These are phyloP conservation scores for Colletotrichum noveboracense DNA, from an alignment of 2,329 filamentous ascomycete genomes.

Conservation along the genomic window DNA sequence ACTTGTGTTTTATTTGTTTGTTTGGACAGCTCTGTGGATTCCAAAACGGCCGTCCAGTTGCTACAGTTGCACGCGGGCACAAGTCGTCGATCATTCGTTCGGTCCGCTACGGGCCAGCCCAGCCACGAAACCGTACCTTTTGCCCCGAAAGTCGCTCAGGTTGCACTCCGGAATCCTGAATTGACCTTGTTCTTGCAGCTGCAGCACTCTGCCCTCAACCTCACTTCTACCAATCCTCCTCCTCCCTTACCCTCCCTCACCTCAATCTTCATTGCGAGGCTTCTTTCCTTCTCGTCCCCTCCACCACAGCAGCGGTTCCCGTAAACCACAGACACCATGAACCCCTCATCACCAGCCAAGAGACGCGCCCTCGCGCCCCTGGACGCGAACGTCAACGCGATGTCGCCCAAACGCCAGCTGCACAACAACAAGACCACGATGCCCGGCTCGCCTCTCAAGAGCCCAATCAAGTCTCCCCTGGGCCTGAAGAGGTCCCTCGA, in stretches of 20 bases:
- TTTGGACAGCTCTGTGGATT: slow-evolving; percentile 4
- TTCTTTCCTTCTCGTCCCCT: background rate
- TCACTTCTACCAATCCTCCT: background rate
- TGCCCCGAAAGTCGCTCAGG: background rate
- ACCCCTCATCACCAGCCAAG: slow-evolving; percentile 44
- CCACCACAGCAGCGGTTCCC: background rate
- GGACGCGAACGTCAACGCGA: slow-evolving; percentile 54
- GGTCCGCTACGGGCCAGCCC: background rate
- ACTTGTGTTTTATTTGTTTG: background rate
- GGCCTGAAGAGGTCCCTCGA: slow-evolving; percentile 20
- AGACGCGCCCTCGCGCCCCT: slow-evolving; percentile 54
- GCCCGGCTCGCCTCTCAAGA: slow-evolving; percentile 16
- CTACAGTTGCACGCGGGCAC: slow-evolving; percentile 21
- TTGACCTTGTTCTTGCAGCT: background rate
- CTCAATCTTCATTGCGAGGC: background rate
- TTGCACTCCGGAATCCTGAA: background rate
- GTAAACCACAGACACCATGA: slow-evolving; percentile 4
- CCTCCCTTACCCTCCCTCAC: background rate
- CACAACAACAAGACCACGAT: slow-evolving; percentile 23
- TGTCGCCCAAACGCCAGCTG: slow-evolving; percentile 33
- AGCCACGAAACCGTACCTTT: slow-evolving; percentile 9
- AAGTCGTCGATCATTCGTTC: slow-evolving; percentile 16
- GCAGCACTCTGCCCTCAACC: background rate
- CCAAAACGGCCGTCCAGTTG: slow-evolving; percentile 1
- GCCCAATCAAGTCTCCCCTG: slow-evolving; percentile 12